Base-by-base conservation (phyloP, 2,329 filamentous ascomycete genomes). In the Hansfordia pulvinata region DNA sequence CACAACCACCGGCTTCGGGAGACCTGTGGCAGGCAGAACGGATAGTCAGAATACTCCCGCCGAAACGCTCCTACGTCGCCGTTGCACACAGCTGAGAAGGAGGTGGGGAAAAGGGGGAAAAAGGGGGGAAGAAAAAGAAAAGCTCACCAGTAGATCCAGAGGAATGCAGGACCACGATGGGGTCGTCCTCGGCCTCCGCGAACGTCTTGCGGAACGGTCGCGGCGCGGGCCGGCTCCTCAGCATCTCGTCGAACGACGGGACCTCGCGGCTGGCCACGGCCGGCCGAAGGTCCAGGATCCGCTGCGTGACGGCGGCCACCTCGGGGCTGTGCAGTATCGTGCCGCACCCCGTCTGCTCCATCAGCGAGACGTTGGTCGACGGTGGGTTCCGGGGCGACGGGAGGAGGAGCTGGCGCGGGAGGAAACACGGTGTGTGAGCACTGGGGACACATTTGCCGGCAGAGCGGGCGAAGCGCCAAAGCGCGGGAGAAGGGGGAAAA, bases 141-240 rank as follows among this genome's bases (percentile, higher is more conserved):
- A n/a, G n/a, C n/a, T 31, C 20, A 41, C 39, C 39, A 13, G 41
- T 43, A n/a, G 41, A 41, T 6, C 41, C 41, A 2, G 40, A 43
- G 3, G 41, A 41, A 22, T 45, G 41, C n/a, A 43, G 21, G 1
- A 45, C 33, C 2, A 37, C n/a, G 12, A 38, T 26, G 1, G 38
- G 37, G 4, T 43, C 36, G 21, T 40, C 20, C 10, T 23, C 32
- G 8, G 33, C 32, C 9, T 38, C 30, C 6, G 38, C 32, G 21
- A 41, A 45, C 8, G 8, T 22, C 20, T 41, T 42, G 3, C 18
- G 10, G 22, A 31, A 43, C 2, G 32, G 31, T 13, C 38, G 38
- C 1, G n/a, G 26, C 8, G 33, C 19, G 2, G 36, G 29, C 9
- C 7, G 20, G 20, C 37, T 38, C 3, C 20, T 18, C 4, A 42